Evolutionary conservation across 805 yeast genomes (phyloP), one percentile per base, ranked within the genome.

Genomic region (Cyberlindnera nakhonratchasimensis): DNA sequence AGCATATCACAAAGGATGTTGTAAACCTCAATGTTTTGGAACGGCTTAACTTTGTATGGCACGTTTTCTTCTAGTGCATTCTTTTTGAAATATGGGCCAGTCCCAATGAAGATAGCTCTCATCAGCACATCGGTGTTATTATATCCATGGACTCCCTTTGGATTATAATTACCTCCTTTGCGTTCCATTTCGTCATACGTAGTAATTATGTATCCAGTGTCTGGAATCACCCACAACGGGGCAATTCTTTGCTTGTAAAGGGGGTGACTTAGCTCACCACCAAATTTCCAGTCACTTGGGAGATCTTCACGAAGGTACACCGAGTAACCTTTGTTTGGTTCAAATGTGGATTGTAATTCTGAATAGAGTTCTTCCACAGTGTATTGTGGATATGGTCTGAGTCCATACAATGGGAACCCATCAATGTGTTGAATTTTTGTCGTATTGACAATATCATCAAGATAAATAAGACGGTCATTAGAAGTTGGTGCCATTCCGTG

Each of bases 401-500:
- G 64, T 0, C 95, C 96, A 52, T 72, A 80, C 42, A 87, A 65
- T n/a, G 96, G 96, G 89, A 91, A 85, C 16, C 93, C 96, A 54
- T 83, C 89, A 23, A 72, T 64, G 53, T 81, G 79, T 45, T 79
- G 81, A 35, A 86, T 71, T 43, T 70, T 67, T 3, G 55, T 51
- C 2, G 60, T 54, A 53, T 79, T 79, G 10, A 87, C 63, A 14
- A 86, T 47, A 49, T 88, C 93, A 59, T 88, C 96, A 46, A 90
- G 62, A 47, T 77, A 78, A 2, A 89, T 64, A 10, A 86, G 60
- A 46, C 96, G 66, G 11, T 80, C 76, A 48, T 80, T 75, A 1
- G 86, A 74, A 2, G 95, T 84, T 6, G 96, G 91, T 0, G 95
- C 82, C 96, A 88, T 89, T 10, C 96, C 96, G 59, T 89, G 96